Evolutionary conservation across 257 asterid genomes (phyloP), one percentile per base, ranked within the genome.

Genomic region (Nicotiana knightiana): DNA sequence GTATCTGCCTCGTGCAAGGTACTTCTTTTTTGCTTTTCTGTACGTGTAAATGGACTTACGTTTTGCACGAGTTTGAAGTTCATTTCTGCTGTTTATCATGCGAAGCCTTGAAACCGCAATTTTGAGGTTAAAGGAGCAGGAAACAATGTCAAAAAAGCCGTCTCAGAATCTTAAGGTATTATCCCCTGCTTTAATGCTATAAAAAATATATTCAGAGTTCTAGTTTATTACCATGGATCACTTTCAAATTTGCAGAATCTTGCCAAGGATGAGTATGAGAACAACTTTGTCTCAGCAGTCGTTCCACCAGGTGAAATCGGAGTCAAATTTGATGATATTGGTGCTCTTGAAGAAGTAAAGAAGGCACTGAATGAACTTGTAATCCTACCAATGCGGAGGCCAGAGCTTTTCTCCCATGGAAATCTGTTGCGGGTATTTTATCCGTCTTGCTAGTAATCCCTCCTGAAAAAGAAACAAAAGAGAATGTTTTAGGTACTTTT

Each of bases 261-360:
- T 81, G 98, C 98, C 3, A 94, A 93, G 88, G 97, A 96, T 89
- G 99, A 96, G 91, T 96, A 93, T 18, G 99, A 96, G 93, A 89
- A 80, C 90, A 96, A 96, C 93, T 96, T 96, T 77, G 89, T 94
- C 83, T 94, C 99, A 28, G 91, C 99, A 65, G 98, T 96, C 57
- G 99, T 96, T 85, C 97, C 98, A 58, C 98, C 97, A 2, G 97
- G 94, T 26, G 99, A 96, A 91, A 92, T 94, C 55, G 99, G 99
- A 87, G 98, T 94, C 71, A 94, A 86, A 86, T 96, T 96, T 83
- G 96, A 93, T 84, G 98, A 96, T 84, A 92, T 96, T 84, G 99
- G 99, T 87, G 99, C 99, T 71, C 97, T 96, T 84, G 99, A 96
- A 87, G 98, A 92, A 28, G 98, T 93, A 85, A 96, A 96, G 83